phyloP scores from a whole-genome alignment of 1,284 basidiomycete genomes.

The Golubevia sp. region DNA sequence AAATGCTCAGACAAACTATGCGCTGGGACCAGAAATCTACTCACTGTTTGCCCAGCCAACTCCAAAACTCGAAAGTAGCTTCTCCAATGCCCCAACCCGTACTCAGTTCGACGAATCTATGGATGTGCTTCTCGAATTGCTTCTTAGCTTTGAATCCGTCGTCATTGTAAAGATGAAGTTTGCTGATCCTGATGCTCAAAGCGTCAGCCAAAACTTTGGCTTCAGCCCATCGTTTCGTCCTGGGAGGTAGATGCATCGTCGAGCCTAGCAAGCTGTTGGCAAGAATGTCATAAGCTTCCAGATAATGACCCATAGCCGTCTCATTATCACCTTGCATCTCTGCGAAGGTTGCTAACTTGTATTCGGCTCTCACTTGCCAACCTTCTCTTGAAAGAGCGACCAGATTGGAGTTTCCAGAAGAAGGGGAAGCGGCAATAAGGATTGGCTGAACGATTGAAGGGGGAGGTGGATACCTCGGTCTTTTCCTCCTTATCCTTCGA shows the following conservation, averaged over 20 bases:
- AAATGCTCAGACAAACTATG: background rate
- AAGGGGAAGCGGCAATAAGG: constrained; percentile 19
- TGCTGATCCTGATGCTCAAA: constrained; percentile 37
- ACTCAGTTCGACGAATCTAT: constrained; percentile 83
- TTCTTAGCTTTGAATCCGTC: constrained; percentile 77
- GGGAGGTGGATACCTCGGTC: constrained; percentile 70
- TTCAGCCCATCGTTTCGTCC: constrained; percentile 97
- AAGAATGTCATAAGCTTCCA: constrained; percentile 20
- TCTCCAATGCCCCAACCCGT: constrained; percentile 96
- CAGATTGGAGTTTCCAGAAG: constrained; percentile 6
- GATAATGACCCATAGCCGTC: constrained; percentile 31
- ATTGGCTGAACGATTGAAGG: constrained; percentile 40
- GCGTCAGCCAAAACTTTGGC: constrained; percentile 89
- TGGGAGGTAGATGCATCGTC: constrained; percentile 79
- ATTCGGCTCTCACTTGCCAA: constrained; percentile 95
- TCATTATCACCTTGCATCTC: constrained; percentile 92
- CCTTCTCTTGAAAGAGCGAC: constrained; percentile 74
- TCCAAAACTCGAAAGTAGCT: constrained; percentile 95
- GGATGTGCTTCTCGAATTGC: constrained; percentile 81
- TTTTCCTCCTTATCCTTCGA: constrained; percentile 85
- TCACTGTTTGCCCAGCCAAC: constrained; percentile 89
- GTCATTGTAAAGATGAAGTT: constrained; percentile 81
- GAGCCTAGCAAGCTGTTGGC: constrained; percentile 65
- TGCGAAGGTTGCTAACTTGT: constrained; percentile 93
- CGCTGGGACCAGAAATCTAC: constrained; percentile 58